These are phyloP conservation scores for Pseudognaphalium luteoalbum DNA, from an alignment of 129 eudicot species.

Conservation along the genomic window DNA sequence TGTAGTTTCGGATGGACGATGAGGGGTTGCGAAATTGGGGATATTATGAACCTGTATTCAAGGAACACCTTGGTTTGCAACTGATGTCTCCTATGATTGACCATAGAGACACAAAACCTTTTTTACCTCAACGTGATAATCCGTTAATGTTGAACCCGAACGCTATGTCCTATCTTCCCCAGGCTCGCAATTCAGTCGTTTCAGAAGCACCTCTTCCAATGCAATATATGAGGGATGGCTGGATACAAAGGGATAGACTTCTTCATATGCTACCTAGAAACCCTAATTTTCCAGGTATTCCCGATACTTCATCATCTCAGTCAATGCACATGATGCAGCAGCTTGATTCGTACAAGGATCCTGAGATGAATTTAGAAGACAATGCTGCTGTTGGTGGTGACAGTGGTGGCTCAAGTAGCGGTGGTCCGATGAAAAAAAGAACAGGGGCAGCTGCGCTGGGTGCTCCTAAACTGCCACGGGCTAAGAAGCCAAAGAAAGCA, in stretches of 20 bases:
- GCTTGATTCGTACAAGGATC: conserved; percentile 43
- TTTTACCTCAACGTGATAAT: conserved; percentile 41
- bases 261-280: conserved; percentile 53
- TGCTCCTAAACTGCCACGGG: conserved; percentile 46
- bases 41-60: conserved; percentile 56
- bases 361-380: conserved; percentile 43
- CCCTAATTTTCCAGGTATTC: conserved; percentile 37
- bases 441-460: conserved; percentile 25
- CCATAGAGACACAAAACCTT: conserved; percentile 58
- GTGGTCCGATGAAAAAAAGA: conserved; percentile 51
- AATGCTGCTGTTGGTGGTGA: conserved; percentile 9
- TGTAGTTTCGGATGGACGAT: conserved; percentile 50
- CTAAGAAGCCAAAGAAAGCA: conserved; percentile 60
- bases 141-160: conserved; percentile 47
- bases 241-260: conserved; percentile 54
- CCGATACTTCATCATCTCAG: conserved; percentile 45
- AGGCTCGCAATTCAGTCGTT: conserved; percentile 47
- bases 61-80: conserved; percentile 53
- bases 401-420: conserved; percentile 36
- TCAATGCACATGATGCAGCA: conserved; percentile 60
- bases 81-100: conserved; percentile 57
- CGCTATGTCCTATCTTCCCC: conserved; percentile 43
- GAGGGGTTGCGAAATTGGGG: conserved; percentile 79
- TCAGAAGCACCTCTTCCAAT: conserved; percentile 51
- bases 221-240: conserved; percentile 57